These are phyloP conservation scores for Botrytis sinoallii DNA, from an alignment of 2,329 filamentous ascomycete genomes.

Conservation along the genomic window DNA sequence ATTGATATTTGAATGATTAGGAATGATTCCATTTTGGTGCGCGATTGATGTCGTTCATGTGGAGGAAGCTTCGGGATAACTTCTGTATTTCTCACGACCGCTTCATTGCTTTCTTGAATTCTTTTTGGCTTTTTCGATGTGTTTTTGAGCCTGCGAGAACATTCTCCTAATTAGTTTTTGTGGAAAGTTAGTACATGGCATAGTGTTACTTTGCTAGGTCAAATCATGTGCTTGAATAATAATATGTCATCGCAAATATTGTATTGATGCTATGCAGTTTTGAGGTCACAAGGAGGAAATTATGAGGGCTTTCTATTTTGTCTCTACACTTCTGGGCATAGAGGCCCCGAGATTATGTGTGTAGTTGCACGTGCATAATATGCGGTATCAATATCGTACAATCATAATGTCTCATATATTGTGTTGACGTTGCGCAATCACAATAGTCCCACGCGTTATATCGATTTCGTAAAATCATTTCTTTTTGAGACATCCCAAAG, in stretches of 20 bases:
- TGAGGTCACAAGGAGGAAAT: neutral
- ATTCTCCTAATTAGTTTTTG: neutral
- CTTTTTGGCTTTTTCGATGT: neutral
- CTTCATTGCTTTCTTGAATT: neutral
- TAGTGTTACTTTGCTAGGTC: neutral
- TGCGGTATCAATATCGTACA: neutral
- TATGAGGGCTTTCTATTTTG: neutral
- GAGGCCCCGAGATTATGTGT: neutral
- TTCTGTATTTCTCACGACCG: neutral
- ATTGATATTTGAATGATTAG: neutral
- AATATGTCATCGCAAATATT: neutral
- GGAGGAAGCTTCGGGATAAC: neutral
- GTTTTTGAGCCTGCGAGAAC: neutral
- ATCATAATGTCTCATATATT: neutral
- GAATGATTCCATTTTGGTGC: neutral
- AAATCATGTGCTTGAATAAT: neutral
- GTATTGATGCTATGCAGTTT: neutral
- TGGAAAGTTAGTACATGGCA: accelerated
- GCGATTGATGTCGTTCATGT: neutral
- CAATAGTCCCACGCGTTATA: neutral
- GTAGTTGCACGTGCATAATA: neutral
- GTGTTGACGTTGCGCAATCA: neutral
- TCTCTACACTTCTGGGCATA: neutral
- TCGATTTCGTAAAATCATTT: neutral
- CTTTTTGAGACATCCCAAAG: neutral